These are phyloP conservation scores for Trypanosoma scelopori DNA, from an alignment of 208 protist species.

Conservation along the genomic window DNA sequence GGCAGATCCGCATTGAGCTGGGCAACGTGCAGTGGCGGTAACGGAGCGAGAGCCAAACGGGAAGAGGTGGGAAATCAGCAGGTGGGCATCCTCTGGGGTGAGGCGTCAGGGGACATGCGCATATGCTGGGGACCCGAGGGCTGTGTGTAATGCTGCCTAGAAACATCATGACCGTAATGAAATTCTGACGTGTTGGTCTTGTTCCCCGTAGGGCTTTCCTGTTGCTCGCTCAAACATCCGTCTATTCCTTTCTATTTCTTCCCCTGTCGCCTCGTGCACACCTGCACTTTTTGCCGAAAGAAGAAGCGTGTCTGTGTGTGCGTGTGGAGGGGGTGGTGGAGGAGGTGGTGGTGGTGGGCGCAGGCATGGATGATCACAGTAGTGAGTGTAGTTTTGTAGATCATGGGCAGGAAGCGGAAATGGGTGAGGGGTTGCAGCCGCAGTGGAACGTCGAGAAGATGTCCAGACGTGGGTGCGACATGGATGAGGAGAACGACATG, in stretches of 20 bases:
- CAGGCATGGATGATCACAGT: slow-evolving; percentile 12
- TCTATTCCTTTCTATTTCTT: background rate
- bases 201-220: too few relatives aligned
- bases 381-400: slow-evolving; percentile 31
- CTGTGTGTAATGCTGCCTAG: too few relatives aligned
- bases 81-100: too few relatives aligned
- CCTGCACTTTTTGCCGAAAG: background rate
- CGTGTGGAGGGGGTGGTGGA: background rate
- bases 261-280: background rate
- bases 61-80: too few relatives aligned
- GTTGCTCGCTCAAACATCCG: background rate
- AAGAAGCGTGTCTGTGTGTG: background rate
- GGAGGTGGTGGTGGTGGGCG: background rate
- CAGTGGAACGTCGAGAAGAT: slow-evolving; percentile 25
- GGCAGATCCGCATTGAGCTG: too few relatives aligned
- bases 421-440: slow-evolving; percentile 9
- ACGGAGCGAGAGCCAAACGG: too few relatives aligned
- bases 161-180: too few relatives aligned
- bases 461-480: background rate
- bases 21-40: too few relatives aligned
- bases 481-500: slow-evolving; percentile 9
- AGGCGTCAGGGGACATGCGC: too few relatives aligned
- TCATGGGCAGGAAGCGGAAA: slow-evolving; percentile 23
- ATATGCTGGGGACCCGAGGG: too few relatives aligned
- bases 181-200: too few relatives aligned